Percentiles rank a stretch among this genome's conserved stretches.
Conservation (phyloP, 2,329 filamentous ascomycete genomes). For the Colletotrichum tropicicola region DNA sequence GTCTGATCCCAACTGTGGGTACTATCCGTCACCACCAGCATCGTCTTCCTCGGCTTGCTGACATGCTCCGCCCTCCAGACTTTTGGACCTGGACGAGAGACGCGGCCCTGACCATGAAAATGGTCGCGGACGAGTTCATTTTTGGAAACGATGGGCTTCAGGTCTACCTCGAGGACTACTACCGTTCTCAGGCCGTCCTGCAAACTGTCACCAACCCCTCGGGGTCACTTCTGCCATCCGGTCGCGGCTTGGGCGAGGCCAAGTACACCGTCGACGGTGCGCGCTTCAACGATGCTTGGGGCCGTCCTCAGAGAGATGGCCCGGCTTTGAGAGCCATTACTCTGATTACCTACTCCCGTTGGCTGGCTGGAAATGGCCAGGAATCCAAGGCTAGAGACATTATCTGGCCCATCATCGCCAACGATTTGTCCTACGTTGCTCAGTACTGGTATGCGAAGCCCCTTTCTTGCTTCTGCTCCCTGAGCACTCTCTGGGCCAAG, state of each 20-base stretch:
- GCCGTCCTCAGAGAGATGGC: slow-evolving; percentile 67
- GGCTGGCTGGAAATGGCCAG: slow-evolving; percentile 56
- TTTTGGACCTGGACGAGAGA: slow-evolving; percentile 68
- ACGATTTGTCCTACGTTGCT: slow-evolving; percentile 65
- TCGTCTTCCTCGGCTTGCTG: background rate
- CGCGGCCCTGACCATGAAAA: slow-evolving; percentile 61
- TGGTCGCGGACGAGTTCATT: slow-evolving; percentile 60
- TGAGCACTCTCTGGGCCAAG: background rate
- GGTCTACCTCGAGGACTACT: slow-evolving; percentile 58
- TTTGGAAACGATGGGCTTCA: slow-evolving; percentile 54
- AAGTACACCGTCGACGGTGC: slow-evolving; percentile 63
- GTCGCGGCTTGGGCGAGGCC: slow-evolving; percentile 61
- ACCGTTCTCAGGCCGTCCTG: slow-evolving; percentile 59
- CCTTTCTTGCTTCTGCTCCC: background rate
- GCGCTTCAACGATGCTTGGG: slow-evolving; percentile 62
- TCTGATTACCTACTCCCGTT: slow-evolving; percentile 61
- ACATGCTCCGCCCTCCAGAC: slow-evolving; percentile 48
- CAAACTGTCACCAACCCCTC: slow-evolving; percentile 63
- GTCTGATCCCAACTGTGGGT: slow-evolving; percentile 61
- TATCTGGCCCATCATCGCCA: slow-evolving; percentile 64
- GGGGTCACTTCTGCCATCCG: slow-evolving; percentile 52
- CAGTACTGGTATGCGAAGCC: slow-evolving; percentile 51
- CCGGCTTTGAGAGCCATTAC: slow-evolving; percentile 67
- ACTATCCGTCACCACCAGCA: background rate
- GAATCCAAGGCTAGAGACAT: slow-evolving; percentile 48